These are phyloP conservation scores for Leccinum rimulosum DNA, from an alignment of 768 basidiomycete genomes.

Conservation along the genomic window DNA sequence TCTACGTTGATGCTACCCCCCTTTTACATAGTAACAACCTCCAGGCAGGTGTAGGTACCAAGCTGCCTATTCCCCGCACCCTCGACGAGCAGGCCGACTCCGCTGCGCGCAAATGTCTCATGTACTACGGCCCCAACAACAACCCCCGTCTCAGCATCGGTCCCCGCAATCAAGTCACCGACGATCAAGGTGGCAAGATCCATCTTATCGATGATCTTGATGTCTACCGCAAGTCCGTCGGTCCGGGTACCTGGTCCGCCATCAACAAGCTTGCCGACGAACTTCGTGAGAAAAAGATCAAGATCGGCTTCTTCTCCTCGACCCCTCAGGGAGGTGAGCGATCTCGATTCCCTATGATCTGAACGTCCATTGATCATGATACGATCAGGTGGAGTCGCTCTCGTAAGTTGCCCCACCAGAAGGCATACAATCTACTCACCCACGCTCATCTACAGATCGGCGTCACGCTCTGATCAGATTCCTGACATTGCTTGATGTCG, in stretches of 20 bases:
- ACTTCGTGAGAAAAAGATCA: conserved; percentile 80
- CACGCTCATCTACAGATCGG: conserved; percentile 56
- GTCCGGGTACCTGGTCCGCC: conserved; percentile 74
- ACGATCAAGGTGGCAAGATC: conserved; percentile 84
- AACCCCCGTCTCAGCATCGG: conserved; percentile 83
- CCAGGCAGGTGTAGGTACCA: conserved; percentile 48
- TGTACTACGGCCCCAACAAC: conserved; percentile 81
- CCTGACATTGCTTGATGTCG: conserved; percentile 74
- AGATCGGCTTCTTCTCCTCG: conserved; percentile 92
- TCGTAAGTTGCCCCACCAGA: conserved; percentile 51
- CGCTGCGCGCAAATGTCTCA: conserved; percentile 79
- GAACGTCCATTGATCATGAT: conserved; percentile 5
- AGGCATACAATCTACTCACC: conserved; percentile 11
- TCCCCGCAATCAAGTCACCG: conserved; percentile 81
- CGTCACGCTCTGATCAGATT: conserved; percentile 91
- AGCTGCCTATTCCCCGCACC: conserved; percentile 71
- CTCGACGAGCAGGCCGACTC: conserved; percentile 85
- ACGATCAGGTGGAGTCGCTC: conserved; percentile 80
- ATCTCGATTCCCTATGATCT: conserved; percentile 15
- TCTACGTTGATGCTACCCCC: conserved; percentile 60
- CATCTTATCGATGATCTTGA: conserved; percentile 82
- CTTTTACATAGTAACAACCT: conserved; percentile 39
- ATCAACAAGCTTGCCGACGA: conserved; percentile 82
- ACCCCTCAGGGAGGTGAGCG: conserved; percentile 87
- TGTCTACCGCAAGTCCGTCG: conserved; percentile 72